phyloP scores from a whole-genome alignment of 768 basidiomycete genomes.

The Lactifluus pinguis region DNA sequence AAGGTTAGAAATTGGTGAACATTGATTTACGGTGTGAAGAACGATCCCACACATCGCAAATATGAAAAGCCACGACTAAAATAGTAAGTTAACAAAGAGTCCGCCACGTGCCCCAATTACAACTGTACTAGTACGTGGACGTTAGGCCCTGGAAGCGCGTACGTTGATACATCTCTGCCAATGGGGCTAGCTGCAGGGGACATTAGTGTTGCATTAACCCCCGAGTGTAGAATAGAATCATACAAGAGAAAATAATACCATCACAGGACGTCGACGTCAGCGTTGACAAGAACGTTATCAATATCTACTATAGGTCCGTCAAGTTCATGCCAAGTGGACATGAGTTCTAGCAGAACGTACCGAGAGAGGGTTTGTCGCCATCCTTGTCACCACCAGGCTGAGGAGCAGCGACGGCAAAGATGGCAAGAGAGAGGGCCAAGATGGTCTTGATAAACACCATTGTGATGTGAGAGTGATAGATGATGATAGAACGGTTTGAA shows the following conservation, averaged over 20 bases:
- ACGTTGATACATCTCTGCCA: neutral
- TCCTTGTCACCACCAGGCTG: too few relatives aligned
- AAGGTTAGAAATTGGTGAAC: too few relatives aligned
- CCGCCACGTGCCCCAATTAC: neutral
- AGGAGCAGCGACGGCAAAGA: neutral
- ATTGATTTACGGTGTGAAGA: too few relatives aligned
- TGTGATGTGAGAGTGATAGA: neutral
- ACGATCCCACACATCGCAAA: too few relatives aligned
- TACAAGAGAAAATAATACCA: neutral
- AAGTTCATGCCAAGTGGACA: neutral
- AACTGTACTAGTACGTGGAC: neutral
- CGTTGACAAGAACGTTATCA: too few relatives aligned
- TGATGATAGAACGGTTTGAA: neutral
- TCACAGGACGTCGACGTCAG: too few relatives aligned
- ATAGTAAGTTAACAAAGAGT: too few relatives aligned
- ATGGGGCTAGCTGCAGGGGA: too few relatives aligned
- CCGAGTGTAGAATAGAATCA: neutral
- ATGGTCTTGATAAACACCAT: conserved; percentile 4
- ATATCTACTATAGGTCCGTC: neutral
- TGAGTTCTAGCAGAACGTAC: neutral
- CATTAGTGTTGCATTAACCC: too few relatives aligned
- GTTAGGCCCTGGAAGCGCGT: neutral
- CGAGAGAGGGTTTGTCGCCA: accelerated
- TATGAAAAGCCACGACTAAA: too few relatives aligned
- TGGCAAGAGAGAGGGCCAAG: neutral